Conservation (phyloP, 331 rosid species). For the Telfairia occidentalis region DNA sequence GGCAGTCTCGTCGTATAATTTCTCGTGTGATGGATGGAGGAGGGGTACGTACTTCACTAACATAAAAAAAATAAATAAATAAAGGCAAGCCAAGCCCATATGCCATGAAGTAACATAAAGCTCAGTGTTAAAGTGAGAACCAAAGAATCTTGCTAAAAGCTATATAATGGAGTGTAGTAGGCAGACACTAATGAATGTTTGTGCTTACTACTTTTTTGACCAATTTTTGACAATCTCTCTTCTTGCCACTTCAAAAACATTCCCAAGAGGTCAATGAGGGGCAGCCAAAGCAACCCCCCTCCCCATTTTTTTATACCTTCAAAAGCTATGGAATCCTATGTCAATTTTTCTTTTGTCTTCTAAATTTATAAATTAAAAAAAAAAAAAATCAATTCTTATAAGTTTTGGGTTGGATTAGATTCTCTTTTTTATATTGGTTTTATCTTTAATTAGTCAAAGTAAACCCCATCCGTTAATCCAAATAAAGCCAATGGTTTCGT, state of each 20-base stretch:
- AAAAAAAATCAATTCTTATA: background rate
- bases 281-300: background rate
- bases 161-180: conserved; percentile 87
- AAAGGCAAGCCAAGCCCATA: background rate
- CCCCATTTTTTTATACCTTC: conserved; percentile 16
- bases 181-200: conserved; percentile 60
- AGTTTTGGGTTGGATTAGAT: background rate
- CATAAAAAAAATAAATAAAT: conserved; percentile 15
- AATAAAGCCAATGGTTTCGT: background rate
- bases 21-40: no score
- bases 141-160: conserved; percentile 83
- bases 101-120: conserved; percentile 71
- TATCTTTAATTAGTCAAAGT: conserved; percentile 16
- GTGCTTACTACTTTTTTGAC: conserved; percentile 60
- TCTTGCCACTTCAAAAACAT: conserved; percentile 25
- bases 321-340: conserved; percentile 86
- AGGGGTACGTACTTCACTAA: conserved; percentile 40
- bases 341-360: background rate
- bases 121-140: conserved; percentile 53
- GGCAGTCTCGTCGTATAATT: no score
- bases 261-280: conserved; percentile 35
- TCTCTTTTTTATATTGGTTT: conserved; percentile 7
- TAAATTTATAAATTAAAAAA: conserved; percentile 1
- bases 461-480: conserved; percentile 13
- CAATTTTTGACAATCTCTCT: conserved; percentile 17